phyloP scores from a whole-genome alignment of 2,329 filamentous ascomycete species.

The Oidium heveae region DNA sequence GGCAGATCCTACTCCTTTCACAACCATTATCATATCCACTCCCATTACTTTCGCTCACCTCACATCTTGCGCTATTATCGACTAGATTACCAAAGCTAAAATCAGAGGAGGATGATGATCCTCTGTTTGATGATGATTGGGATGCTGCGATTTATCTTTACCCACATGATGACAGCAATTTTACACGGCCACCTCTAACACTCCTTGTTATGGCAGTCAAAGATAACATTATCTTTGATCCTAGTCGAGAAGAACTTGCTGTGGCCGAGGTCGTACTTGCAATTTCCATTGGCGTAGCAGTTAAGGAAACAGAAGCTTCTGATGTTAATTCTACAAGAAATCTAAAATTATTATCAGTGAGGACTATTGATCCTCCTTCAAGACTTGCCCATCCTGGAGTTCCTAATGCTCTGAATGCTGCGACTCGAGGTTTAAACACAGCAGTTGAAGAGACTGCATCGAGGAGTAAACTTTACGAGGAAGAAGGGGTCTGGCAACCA shows the following conservation, averaged over 20 bases:
- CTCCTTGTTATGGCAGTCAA: constrained; percentile 72
- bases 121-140: constrained; percentile 97
- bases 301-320: constrained; percentile 11
- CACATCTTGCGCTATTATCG: constrained; percentile 74
- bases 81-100: constrained; percentile 65
- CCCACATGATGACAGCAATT: constrained; percentile 10
- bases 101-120: constrained; percentile 83
- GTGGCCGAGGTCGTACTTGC: constrained; percentile 79
- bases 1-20: constrained; percentile 73
- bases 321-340: constrained; percentile 19
- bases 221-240: constrained; percentile 82
- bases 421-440: constrained; percentile 18
- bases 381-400: constrained; percentile 47
- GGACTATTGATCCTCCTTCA: constrained; percentile 52
- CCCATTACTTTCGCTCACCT: constrained; percentile 74
- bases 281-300: constrained; percentile 41
- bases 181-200: constrained; percentile 53
- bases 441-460: constrained; percentile 19
- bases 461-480: constrained; percentile 26
- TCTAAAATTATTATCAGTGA: constrained; percentile 38
- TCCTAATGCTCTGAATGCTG: constrained; percentile 34
- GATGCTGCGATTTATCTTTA: constrained; percentile 59
- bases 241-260: constrained; percentile 69
- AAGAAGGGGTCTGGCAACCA: constrained; percentile 63
- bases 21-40: constrained; percentile 80